Base-by-base conservation (phyloP, 1,284 basidiomycete genomes). In the Boletus smithii region DNA sequence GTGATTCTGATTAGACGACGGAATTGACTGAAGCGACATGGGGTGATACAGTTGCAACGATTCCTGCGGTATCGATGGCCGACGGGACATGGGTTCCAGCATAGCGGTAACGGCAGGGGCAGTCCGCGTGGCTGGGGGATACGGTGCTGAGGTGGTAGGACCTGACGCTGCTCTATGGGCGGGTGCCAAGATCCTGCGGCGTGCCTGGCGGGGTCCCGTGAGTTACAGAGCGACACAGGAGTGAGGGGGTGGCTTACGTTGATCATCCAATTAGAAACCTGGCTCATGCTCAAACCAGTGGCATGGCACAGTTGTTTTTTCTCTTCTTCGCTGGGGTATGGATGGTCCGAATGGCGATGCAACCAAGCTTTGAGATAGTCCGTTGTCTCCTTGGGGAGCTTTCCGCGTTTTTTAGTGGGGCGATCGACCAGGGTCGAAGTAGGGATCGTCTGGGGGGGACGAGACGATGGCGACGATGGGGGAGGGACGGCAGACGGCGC, bases 221-320 rank as follows among this genome's bases (percentile, higher is more conserved):
- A 52, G 43, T 24, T 13, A 3, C 26, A 14, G 4, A 30, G 34
- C 8, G 30, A 42, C 18, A 36, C 18, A 37, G 46, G 44, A 51
- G 45, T 48, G 44, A 53, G 48, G 51, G 38, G 37, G 48, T 31
- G 29, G 76, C 87, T 57, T 48, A 90, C 88, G 57, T 91, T 91
- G 61, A 91, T 91, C 85, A 91, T 91, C 88, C 88, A 91, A 65
- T 91, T 91, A 48, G 85, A 88, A 1, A 93, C 88, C 68, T 93
- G 90, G 66, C 79, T 85, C 83, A 93, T 91, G 66, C 82, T 88
- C 53, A 94, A 71, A 13, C 88, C 88, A 0, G 90, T 94, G 41
- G 85, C 83, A 59, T 85, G 80, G 69, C 91, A 93, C 50, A 94
- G 71, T 61, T 86, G 83, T 60, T 91, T 90, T 72, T 94, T 94